phyloP scores from a whole-genome alignment of 2,329 filamentous ascomycete species.

The Claviceps pazoutovae region DNA sequence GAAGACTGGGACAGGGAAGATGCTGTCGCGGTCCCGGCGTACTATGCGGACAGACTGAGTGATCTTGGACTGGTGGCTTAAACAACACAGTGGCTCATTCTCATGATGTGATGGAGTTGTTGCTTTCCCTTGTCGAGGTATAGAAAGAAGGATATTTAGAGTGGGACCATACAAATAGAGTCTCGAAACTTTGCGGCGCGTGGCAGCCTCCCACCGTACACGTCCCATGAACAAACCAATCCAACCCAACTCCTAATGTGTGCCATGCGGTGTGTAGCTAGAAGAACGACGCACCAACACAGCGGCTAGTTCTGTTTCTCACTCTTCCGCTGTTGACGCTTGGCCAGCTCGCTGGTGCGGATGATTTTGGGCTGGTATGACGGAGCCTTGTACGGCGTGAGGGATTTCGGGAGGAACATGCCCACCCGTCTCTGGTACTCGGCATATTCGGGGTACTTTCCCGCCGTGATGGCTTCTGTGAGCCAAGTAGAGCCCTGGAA shows the following conservation, averaged over 20 bases:
- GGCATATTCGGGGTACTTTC: constrained; percentile 80
- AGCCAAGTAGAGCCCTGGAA: constrained; percentile 85
- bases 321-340: constrained; percentile 27
- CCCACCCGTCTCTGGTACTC: constrained; percentile 73
- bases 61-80: constrained; percentile 42
- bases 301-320: constrained; percentile 19
- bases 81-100: background rate
- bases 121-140: background rate
- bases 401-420: constrained; percentile 59
- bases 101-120: constrained; percentile 3
- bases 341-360: constrained; percentile 35
- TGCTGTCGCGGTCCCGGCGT: constrained; percentile 57
- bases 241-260: background rate
- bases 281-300: background rate
- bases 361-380: constrained; percentile 29
- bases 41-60: constrained; percentile 72
- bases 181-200: background rate
- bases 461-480: constrained; percentile 65
- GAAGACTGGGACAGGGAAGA: constrained; percentile 64
- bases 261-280: background rate
- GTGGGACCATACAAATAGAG: too few relatives aligned
- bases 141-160: background rate
- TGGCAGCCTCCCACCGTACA: background rate
- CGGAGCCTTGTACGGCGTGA: constrained; percentile 29
- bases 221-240: background rate